Base-by-base conservation (phyloP, 78 protist genomes). In the Dictyostelium purpureum region DNA sequence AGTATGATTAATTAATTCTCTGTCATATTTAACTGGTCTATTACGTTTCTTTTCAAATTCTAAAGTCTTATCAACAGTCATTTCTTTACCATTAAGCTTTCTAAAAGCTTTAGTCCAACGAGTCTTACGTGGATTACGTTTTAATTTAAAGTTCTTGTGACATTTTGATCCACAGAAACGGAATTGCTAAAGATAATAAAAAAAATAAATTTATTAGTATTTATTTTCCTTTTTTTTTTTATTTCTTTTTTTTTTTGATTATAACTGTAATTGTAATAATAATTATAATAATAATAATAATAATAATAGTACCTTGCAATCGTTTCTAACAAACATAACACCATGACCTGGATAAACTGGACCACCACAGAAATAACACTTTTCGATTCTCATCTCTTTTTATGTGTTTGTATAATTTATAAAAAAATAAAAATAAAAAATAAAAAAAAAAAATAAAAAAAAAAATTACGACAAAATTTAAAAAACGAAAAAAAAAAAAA, bases 91-190 rank as follows among this genome's bases (percentile, higher is more conserved):
- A 21, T 35, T 65, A 11, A 98, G 69, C 56, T 74, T 81, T 16
- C 99, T 89, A 94, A 90, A 98, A n/a, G 99, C 99, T 97, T 99
- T 99, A 19, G 99, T 99, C 99, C 99, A 99, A 2, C 95, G 56
- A n/a, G 97, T 93, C 97, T 98, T 99, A 52, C 98, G 88, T 28
- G 99, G 99, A 80, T 99, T 98, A 85, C 97, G 98, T 95, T 98
- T 99, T 97, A 82, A 75, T 90, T 98, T 96, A 96, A 98, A 99
- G 89, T 79, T 69, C 71, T 90, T 96, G 59, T 90, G 98, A 87
- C 99, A 99, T 94, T 99, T 99, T 5, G 96, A 69, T 11, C 98
- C 47, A 94, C 99, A 99, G 93, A 99, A 99, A 16, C 98, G 96
- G 76, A 69, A 69, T 35, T 21, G 38, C 71, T 61, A 61, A 12